Percentiles rank a stretch among this genome's conserved stretches.
phyloP scores from a whole-genome alignment of 2,329 filamentous ascomycete species.

The Fusarium palustre region DNA sequence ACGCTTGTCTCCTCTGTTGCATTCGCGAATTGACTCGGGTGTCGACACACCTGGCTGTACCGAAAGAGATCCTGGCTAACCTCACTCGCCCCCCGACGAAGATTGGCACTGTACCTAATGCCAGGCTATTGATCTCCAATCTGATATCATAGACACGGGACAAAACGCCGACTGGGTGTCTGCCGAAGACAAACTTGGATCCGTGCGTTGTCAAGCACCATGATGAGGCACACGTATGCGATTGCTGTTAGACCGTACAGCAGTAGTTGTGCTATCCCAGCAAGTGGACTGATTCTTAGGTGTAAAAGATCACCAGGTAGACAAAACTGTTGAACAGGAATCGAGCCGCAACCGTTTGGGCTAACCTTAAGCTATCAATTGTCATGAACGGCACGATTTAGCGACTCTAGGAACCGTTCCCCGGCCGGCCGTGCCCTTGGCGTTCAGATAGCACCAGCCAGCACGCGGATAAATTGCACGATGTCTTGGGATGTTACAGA shows the following conservation, averaged over 20 bases:
- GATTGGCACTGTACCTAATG: not conserved
- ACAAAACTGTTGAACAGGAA: not conserved
- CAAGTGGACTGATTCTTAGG: conserved; percentile 13
- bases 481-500: conserved; percentile 17
- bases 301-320: not conserved
- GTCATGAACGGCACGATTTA: conserved; percentile 16
- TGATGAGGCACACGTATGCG: not conserved
- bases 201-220: conserved; percentile 17
- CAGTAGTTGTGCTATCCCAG: conserved; percentile 1
- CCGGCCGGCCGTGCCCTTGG: conserved; percentile 8
- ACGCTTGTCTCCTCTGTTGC: not conserved
- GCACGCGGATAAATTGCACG: conserved; percentile 6
- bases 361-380: conserved; percentile 6
- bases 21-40: not conserved
- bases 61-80: not conserved
- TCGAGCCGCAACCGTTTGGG: conserved; percentile 26
- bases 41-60: not conserved
- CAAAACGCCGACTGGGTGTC: conserved; percentile 10
- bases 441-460: conserved; percentile 9
- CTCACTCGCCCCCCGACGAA: not conserved
- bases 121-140: conserved; percentile 9
- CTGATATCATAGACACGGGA: conserved; percentile 12
- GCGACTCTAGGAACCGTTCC: conserved; percentile 15
- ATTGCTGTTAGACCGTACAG: not conserved
- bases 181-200: conserved; percentile 13